Conservation (phyloP, 805 yeast genomes). For the Sungouiozyma intestinalis region DNA sequence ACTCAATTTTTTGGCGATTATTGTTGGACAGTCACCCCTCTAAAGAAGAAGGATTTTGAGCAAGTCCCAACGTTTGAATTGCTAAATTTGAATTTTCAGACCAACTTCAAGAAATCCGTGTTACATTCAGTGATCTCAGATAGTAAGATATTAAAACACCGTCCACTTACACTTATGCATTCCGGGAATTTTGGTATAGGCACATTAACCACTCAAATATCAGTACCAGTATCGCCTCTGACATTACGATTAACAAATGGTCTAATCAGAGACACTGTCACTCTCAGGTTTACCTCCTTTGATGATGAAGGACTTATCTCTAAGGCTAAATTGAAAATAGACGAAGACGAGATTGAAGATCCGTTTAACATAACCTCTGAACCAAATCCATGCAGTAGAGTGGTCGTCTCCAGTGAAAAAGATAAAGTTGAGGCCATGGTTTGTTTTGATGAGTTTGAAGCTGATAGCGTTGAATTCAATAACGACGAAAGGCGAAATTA, state of each 20-base stretch:
- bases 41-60: slow-evolving; percentile 12
- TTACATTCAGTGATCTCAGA: slow-evolving; percentile 13
- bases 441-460: background rate
- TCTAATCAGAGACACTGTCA: slow-evolving; percentile 1
- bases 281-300: slow-evolving; percentile 16
- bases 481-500: background rate
- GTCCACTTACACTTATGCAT: slow-evolving; percentile 7
- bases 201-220: slow-evolving; percentile 17
- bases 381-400: background rate
- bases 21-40: slow-evolving; percentile 12
- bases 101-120: slow-evolving; percentile 9
- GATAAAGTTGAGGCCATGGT: background rate
- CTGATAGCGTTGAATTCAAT: background rate
- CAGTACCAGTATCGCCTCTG: slow-evolving; percentile 18
- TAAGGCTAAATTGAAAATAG: slow-evolving; percentile 1
- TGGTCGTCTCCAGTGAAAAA: background rate
- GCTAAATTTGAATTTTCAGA: slow-evolving; percentile 15
- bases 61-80: slow-evolving; percentile 15
- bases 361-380: background rate
- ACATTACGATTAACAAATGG: slow-evolving; percentile 7
- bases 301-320: slow-evolving; percentile 7
- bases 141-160: slow-evolving; percentile 10
- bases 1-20: slow-evolving; percentile 13
- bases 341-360: background rate
- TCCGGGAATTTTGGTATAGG: slow-evolving; percentile 22